Evolutionary conservation across 768 basidiomycete genomes (phyloP), one percentile per base, ranked within the genome.

Genomic region (Termitomyces sp.): DNA sequence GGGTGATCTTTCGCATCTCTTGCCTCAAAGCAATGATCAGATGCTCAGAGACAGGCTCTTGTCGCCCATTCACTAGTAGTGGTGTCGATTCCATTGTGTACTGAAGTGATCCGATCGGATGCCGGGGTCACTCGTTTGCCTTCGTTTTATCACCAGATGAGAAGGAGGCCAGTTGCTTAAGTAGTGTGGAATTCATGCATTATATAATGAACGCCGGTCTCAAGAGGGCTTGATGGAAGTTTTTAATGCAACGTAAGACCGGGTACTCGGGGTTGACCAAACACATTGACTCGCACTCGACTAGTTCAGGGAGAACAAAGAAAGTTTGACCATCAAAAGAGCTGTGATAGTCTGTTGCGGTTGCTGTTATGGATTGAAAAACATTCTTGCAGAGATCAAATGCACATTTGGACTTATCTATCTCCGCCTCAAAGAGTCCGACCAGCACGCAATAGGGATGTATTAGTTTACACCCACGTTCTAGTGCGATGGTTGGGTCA

Each of bases 1-100:
- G 74, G 3, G 74, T 44, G n/a, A 91, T 74, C 46, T 83, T 81
- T 3, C 66, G 63, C 0, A 84, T 64, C 64, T 92, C 90, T 58
- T 89, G 79, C 63, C 74, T 74, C 57, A 83, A 75, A 65, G 78
- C 70, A 5, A 56, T 44, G 14, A 41, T 53, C 20, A 59, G 61
- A 35, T 70, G 72, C 16, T 70, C 60, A 22, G 69, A 67, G 22
- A 2, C 20, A 16, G 30, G 10, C n/a, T 41, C 46, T 30, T 30
- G 33, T 28, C 5, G 35, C 64, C 59, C 76, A 32, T 32, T 45
- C 78, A 85, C 84, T 3, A 87, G 70, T 47, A 88, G 73, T 2
- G 85, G 86, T 1, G 84, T 86, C 30, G 71, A 76, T 65, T 87
- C 86, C n/a, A 68, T 71, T 13, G 60, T 11, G 16, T 38, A 9